phyloP scores from a whole-genome alignment of 176 grass and related monocot species.

The Puya raimondii region DNA sequence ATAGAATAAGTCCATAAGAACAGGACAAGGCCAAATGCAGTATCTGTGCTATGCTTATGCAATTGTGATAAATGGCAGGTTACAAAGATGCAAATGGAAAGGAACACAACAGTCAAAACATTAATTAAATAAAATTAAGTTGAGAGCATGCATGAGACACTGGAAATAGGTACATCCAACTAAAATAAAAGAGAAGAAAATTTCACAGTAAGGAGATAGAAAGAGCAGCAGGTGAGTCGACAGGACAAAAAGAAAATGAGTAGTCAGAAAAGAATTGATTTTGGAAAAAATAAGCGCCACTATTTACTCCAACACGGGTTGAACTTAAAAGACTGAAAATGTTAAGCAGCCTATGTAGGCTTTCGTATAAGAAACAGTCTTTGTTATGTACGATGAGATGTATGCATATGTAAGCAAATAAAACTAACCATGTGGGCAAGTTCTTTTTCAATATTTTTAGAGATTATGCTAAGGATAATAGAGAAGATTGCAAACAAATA shows the following conservation, averaged over 20 bases:
- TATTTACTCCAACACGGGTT: not conserved
- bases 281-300: not conserved
- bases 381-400: too few relatives aligned
- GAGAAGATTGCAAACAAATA: slow-evolving; percentile 18
- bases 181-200: not conserved
- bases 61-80: not conserved
- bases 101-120: not conserved
- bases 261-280: not conserved
- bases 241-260: not conserved
- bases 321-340: too few relatives aligned
- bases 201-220: not conserved
- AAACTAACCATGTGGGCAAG: too few relatives aligned
- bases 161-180: not conserved
- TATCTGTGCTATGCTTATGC: not conserved
- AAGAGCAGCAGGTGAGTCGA: not conserved
- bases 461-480: too few relatives aligned
- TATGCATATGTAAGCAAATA: too few relatives aligned
- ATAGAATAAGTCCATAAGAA: slow-evolving; percentile 27
- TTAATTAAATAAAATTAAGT: not conserved
- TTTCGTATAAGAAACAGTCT: too few relatives aligned
- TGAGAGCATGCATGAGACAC: not conserved
- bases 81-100: not conserved
- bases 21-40: not conserved
- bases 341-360: too few relatives aligned
- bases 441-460: too few relatives aligned